Evolutionary conservation across 1,284 basidiomycete genomes (phyloP).

Genomic region (Apiotrichum sp.): DNA sequence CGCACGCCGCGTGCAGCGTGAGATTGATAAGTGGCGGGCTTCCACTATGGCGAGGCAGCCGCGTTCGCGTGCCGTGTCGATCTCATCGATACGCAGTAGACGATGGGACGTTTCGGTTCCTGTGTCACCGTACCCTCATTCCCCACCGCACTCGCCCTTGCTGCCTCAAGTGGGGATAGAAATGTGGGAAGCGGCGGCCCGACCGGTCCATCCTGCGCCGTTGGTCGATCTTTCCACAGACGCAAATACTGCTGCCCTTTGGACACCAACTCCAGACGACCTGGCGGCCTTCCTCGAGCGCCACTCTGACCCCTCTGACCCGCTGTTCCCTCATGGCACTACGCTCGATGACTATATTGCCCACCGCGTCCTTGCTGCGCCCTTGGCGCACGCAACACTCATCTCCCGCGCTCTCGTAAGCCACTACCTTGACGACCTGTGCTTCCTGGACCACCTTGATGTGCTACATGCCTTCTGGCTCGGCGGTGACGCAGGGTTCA

Average conservation of each 20-base stretch:
- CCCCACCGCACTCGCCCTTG: neutral
- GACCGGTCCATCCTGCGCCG: neutral
- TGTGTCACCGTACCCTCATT: neutral
- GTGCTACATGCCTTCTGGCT: constrained; percentile 39
- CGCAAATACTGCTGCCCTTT: constrained; percentile 12
- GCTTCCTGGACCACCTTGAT: constrained; percentile 39
- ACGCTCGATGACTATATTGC: constrained; percentile 36
- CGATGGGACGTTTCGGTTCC: neutral
- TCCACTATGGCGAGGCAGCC: constrained; percentile 2
- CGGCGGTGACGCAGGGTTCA: constrained; percentile 35
- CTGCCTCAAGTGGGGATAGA: neutral
- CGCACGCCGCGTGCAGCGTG: constrained; percentile 22
- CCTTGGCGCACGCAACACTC: constrained; percentile 30
- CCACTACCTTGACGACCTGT: constrained; percentile 38
- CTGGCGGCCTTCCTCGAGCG: constrained; percentile 27
- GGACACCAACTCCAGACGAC: constrained; percentile 25
- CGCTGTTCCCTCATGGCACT: constrained; percentile 26
- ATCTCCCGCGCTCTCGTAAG: constrained; percentile 38
- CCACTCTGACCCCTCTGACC: constrained; percentile 18
- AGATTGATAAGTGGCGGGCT: constrained; percentile 31
- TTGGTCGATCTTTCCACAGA: neutral
- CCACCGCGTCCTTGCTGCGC: constrained; percentile 30
- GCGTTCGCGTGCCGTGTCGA: constrained; percentile 16
- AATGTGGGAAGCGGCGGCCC: neutral
- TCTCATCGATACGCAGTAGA: constrained; percentile 10